phyloP scores from a whole-genome alignment of 768 basidiomycete species.

The Mycena olivaceomarginata region DNA sequence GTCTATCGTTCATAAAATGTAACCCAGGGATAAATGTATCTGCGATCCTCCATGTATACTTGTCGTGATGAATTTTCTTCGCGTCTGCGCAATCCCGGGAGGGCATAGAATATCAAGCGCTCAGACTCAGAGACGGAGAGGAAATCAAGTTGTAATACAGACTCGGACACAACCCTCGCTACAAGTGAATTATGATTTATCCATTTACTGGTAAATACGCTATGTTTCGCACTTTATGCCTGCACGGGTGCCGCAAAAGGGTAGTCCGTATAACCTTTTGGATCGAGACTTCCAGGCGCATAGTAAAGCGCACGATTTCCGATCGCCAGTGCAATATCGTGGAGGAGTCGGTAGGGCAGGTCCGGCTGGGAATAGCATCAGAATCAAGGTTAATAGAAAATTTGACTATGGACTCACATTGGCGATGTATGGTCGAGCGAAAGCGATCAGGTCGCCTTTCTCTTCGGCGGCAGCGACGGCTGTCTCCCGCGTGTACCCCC shows the following conservation, averaged over 20 bases:
- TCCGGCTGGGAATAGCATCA: constrained; percentile 52
- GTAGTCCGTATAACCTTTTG: constrained; percentile 55
- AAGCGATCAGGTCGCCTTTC: constrained; percentile 55
- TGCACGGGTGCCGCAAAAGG: constrained; percentile 44
- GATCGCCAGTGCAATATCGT: constrained; percentile 49
- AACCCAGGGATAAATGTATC: background rate
- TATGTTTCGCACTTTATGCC: background rate
- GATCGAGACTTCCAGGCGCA: constrained; percentile 42
- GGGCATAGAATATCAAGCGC: no score
- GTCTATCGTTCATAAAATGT: background rate
- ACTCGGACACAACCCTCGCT: no score
- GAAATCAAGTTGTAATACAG: no score
- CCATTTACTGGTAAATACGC: no score
- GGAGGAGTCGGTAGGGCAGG: constrained; percentile 38
- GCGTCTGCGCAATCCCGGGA: no score
- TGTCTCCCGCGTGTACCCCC: constrained; percentile 55
- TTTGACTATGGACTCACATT: constrained; percentile 54
- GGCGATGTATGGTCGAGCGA: constrained; percentile 59
- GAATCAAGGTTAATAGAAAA: background rate
- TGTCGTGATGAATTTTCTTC: no score
- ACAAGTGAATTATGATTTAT: no score
- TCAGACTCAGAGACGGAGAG: background rate
- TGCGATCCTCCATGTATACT: background rate
- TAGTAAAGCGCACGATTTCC: constrained; percentile 53
- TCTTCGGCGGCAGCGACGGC: constrained; percentile 54